Evolutionary conservation across 2,329 filamentous ascomycete species (phyloP).

Genomic region (Mycosphaerella sp.): DNA sequence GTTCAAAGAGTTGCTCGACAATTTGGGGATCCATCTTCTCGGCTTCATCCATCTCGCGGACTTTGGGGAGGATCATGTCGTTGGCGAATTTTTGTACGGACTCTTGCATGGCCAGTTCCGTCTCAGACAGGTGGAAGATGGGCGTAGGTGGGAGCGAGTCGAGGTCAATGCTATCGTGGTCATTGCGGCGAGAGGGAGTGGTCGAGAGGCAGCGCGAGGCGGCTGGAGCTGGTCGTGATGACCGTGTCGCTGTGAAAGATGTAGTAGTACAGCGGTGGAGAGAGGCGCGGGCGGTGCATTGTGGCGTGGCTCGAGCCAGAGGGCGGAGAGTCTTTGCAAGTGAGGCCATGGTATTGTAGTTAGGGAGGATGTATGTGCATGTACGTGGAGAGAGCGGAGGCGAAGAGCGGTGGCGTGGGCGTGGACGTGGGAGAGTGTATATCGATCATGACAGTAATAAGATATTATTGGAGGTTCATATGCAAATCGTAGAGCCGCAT

Average conservation of each 20-base stretch:
- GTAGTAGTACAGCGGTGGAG: too few species aligned
- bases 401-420: neutral
- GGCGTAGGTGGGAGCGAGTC: conserved; percentile 79
- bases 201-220: conserved; percentile 39
- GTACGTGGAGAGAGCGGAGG: neutral
- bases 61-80: conserved; percentile 82
- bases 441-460: too few species aligned
- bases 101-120: conserved; percentile 82
- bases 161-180: conserved; percentile 49
- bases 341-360: conserved; percentile 26
- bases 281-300: conserved; percentile 9
- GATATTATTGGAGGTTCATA: too few species aligned
- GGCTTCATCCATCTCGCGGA: conserved; percentile 94
- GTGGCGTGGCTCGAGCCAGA: conserved; percentile 28
- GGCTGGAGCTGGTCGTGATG: conserved; percentile 3
- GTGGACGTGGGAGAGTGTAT: too few species aligned
- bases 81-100: conserved; percentile 84
- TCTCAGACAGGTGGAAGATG: conserved; percentile 86
- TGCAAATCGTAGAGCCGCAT: too few species aligned
- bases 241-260: neutral
- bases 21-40: conserved; percentile 85
- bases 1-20: conserved; percentile 92
- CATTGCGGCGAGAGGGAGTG: conserved; percentile 35
- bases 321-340: conserved; percentile 31
- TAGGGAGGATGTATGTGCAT: neutral